Evolutionary conservation across 306 rosid genomes (phyloP), one percentile per base, ranked within the genome.

Genomic region (Calophaca sinica): DNA sequence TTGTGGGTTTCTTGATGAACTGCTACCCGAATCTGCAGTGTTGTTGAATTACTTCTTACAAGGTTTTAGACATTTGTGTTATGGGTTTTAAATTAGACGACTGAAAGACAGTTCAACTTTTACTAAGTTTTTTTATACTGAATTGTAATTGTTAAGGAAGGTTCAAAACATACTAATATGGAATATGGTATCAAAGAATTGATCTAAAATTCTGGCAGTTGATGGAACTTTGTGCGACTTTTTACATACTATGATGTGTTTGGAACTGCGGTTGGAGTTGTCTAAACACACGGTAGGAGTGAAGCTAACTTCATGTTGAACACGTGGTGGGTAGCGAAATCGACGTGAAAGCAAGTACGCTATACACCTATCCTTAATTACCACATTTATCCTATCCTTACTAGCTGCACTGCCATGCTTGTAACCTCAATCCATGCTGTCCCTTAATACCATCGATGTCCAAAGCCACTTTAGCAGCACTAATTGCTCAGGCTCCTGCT

Each of bases 11-110:
- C 20, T 5, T 55, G 51, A 26, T 60, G 71, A 60, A 58, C 44
- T 20, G 35, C 53, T 45, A 45, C n/a, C 57, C 48, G 49, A 42
- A 59, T 59, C 14, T 66, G 49, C 11, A n/a, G 9, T 68, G 62
- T 73, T 70, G 46, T n/a, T 68, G 41, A 70, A 68, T 59, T 77
- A 32, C 51, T 29, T 26, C 80, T 44, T 53, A 44, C 58, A 54
- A 54, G 42, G 50, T 49, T 61, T 14, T 33, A 6, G 13, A 55
- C 52, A 42, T 31, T 75, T 7, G 9, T 33, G 60, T 68, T 60
- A 13, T 58, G 84, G 9, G 6, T 41, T 74, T 80, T 59, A 4
- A 58, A 38, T 73, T 73, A 48, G 64, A 48, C 59, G 58, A 3
- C 45, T 48, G 3, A 65, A 12, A 72, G 14, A 8, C 13, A 31